Base-by-base conservation (phyloP, 2,329 filamentous ascomycete species). In the Fusarium burgessii region DNA sequence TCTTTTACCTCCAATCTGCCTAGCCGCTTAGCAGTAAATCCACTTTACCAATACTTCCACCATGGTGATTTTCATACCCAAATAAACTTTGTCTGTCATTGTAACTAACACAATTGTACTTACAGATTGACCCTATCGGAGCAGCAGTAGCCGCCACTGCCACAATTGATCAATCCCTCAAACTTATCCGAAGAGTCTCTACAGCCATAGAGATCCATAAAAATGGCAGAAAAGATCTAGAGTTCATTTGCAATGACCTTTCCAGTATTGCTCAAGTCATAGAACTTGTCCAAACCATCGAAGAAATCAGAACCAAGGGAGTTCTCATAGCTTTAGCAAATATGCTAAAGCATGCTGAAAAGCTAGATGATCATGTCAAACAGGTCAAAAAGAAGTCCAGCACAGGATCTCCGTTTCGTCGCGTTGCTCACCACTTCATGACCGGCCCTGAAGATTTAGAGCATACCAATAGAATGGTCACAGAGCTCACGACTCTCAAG, bases 161-260 rank as follows among this genome's bases (percentile, higher is more conserved):
- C 20, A 49, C 36, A 12, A 62, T 62, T 13, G 42, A 47, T 32
- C 51, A 62, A 20, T 62, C 58, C 6, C 40, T 62, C 29, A 36
- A 32, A 15, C 23, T 62, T 4, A 62, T 62, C 23, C 43, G 43
- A 5, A 36, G 52, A 42, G 58, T 58, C 14, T 36, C 43, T 8
- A 43, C 43, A 4, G 36, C 58, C 27, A 62, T 62, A 11, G 36
- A 62, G 3, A 32, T 32, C 15, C n/a, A 58, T 57, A 62, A 62
- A 18, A 35, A 42, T 47, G 29, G 36, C 23, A 42, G 47, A 14
- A n/a, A 17, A n/a, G 33, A 32, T 3, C 36, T 62, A 14, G 51
- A 49, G 20, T 35, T 15, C 8, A 11, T 62, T 7, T 38, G 6
- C 36, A 23, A 36, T 3, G 52, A 62, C 36, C 43, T 58, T 12